Evolutionary conservation across 2,329 filamentous ascomycete genomes (phyloP).

Genomic region (Chaetomiaceae sp.): DNA sequence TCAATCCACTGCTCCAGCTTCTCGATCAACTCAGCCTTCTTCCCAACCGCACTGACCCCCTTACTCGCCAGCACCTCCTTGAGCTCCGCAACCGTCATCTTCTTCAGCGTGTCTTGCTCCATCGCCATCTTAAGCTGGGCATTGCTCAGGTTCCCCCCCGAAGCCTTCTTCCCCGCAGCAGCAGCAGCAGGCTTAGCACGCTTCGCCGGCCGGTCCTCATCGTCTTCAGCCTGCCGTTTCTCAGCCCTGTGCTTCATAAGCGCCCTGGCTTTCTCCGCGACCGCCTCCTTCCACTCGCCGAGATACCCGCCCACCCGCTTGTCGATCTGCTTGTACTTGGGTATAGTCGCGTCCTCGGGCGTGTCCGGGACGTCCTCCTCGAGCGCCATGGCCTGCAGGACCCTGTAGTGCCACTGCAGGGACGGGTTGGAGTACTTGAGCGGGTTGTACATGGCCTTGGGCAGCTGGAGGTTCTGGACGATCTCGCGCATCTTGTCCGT

Average conservation of each 20-base stretch:
- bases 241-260: conserved; percentile 38
- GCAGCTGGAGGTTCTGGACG: conserved; percentile 81
- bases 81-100: conserved; percentile 52
- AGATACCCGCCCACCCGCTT: conserved; percentile 81
- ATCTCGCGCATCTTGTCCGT: conserved; percentile 78
- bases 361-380: conserved; percentile 84
- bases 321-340: conserved; percentile 81
- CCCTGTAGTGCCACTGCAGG: conserved; percentile 95
- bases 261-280: conserved; percentile 52
- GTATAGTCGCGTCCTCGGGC: conserved; percentile 70
- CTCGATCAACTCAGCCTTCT: conserved; percentile 53
- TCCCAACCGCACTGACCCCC: conserved; percentile 46
- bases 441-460: conserved; percentile 79
- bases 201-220: conserved; percentile 42
- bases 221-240: conserved; percentile 51
- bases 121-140: conserved; percentile 44
- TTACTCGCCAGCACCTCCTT: conserved; percentile 46
- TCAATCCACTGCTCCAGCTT: conserved; percentile 55
- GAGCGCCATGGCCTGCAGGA: conserved; percentile 83
- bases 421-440: conserved; percentile 85
- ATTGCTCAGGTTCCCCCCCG: conserved; percentile 38
- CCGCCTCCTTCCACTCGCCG: conserved; percentile 66
- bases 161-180: conserved; percentile 31
- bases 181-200: conserved; percentile 35
- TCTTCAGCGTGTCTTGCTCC: conserved; percentile 44